Evolutionary conservation across 2,329 filamentous ascomycete genomes (phyloP).

Genomic region (Plenodomus lindquistii): DNA sequence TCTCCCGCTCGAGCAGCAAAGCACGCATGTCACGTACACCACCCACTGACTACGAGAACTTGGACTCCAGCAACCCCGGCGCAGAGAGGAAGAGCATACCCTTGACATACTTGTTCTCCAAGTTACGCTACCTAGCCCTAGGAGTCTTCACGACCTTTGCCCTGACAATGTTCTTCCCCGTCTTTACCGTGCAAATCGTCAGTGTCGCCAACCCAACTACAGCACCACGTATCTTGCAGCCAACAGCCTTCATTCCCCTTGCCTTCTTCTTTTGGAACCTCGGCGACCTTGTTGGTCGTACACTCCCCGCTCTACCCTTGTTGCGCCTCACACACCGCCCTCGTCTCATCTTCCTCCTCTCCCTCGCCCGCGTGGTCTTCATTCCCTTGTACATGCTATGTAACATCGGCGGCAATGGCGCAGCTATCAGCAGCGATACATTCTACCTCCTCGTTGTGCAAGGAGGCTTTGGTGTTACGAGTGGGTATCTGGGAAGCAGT

Average conservation of each 20-base stretch:
- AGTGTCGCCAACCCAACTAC: constrained; percentile 44
- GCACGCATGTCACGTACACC: constrained; percentile 25
- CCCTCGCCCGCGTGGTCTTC: constrained; percentile 69
- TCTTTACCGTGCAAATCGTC: constrained; percentile 69
- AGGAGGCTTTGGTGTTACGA: constrained; percentile 78
- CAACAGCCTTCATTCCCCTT: constrained; percentile 82
- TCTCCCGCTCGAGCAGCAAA: constrained; percentile 55
- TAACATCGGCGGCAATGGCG: constrained; percentile 77
- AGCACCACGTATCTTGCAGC: constrained; percentile 65
- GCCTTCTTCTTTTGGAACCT: constrained; percentile 93
- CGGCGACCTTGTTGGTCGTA: constrained; percentile 79
- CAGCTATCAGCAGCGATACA: constrained; percentile 72
- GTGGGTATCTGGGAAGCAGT: constrained; percentile 82
- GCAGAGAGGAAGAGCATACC: constrained; percentile 54
- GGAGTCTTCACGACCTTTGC: constrained; percentile 80
- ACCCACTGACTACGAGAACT: constrained; percentile 27
- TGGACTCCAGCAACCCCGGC: constrained; percentile 12
- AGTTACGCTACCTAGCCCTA: constrained; percentile 77
- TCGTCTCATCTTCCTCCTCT: constrained; percentile 66
- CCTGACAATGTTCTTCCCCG: constrained; percentile 91
- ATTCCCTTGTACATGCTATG: constrained; percentile 88
- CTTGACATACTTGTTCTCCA: constrained; percentile 70
- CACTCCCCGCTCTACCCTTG: constrained; percentile 64
- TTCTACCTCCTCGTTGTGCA: constrained; percentile 90
- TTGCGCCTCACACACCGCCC: constrained; percentile 65